A percentile compares a stretch with the other conserved stretches of the same genome.
phyloP scores from a whole-genome alignment of 352 stramenopile genomes.

The Phytopythium cucurbitacearum region DNA sequence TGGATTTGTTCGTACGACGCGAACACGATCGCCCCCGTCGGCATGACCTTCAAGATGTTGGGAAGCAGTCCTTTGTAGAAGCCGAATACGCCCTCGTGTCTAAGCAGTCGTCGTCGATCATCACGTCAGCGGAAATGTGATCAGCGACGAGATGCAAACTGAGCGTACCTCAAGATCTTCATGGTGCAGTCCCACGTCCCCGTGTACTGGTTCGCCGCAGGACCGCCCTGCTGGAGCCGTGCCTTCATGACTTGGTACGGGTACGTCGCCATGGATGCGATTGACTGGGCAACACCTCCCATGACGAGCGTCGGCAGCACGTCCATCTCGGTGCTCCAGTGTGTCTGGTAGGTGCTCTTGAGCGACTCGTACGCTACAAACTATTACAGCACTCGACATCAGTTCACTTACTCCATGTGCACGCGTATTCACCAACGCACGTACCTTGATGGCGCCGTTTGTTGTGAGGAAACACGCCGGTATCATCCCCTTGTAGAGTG shows the following conservation, averaged over 20 bases:
- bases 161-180: conserved; percentile 75
- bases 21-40: conserved; percentile 94
- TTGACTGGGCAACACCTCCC: conserved; percentile 74
- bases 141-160: background rate
- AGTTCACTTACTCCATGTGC: background rate
- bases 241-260: conserved; percentile 97
- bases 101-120: conserved; percentile 3
- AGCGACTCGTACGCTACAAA: conserved; percentile 81
- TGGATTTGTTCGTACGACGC: conserved; percentile 84
- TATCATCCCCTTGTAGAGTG: conserved; percentile 95
- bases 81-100: conserved; percentile 87
- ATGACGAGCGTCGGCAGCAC: conserved; percentile 68
- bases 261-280: conserved; percentile 89
- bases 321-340: conserved; percentile 65
- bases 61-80: conserved; percentile 96
- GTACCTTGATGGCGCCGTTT: conserved; percentile 94
- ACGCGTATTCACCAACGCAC: background rate
- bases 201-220: conserved; percentile 78
- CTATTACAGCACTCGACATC: conserved; percentile 11
- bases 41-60: conserved; percentile 95
- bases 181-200: conserved; percentile 88
- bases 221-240: conserved; percentile 91
- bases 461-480: conserved; percentile 95
- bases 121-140: no score
- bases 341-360: conserved; percentile 58